A percentile compares a stretch with the other conserved stretches of the same genome.
phyloP scores from a whole-genome alignment of 495 filamentous ascomycete species.

The Xylaria telfairii region DNA sequence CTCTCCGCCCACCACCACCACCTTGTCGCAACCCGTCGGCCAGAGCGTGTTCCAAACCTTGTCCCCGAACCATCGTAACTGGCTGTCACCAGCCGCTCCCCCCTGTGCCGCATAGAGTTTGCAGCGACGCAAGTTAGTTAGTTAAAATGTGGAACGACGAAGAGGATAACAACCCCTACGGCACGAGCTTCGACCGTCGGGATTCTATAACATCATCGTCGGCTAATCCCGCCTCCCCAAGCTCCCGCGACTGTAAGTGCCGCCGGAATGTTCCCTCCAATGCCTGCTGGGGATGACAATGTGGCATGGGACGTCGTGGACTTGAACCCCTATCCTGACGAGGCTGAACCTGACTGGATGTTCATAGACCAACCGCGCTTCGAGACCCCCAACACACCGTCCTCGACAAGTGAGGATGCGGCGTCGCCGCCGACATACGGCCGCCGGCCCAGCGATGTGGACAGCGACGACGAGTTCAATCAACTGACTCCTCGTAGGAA shows the following conservation, averaged over 20 bases:
- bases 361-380: conserved; percentile 49
- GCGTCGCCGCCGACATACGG: conserved; percentile 38
- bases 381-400: conserved; percentile 51
- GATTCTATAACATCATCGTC: conserved; percentile 78
- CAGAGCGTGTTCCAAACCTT: conserved; percentile 3
- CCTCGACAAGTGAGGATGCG: conserved; percentile 51
- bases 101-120: not conserved
- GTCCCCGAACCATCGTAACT: not conserved
- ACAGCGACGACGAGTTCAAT: conserved; percentile 60
- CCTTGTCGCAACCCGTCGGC: conserved; percentile 5
- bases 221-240: conserved; percentile 68
- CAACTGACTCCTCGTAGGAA: conserved; percentile 68
- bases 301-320: conserved; percentile 43
- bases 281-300: conserved; percentile 20
- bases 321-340: conserved; percentile 39
- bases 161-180: conserved; percentile 89
- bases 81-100: not conserved
- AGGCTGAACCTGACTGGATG: conserved; percentile 54
- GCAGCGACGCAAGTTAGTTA: conserved; percentile 16
- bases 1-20: conserved; percentile 20
- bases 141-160: conserved; percentile 85
- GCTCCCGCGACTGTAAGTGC: conserved; percentile 56
- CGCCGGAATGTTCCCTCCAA: conserved; percentile 5
- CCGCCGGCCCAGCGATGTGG: conserved; percentile 37
- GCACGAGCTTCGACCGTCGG: conserved; percentile 79